Evolutionary conservation across 306 rosid species (phyloP), one percentile per base, ranked within the genome.

Genomic region (Parietaria judaica): DNA sequence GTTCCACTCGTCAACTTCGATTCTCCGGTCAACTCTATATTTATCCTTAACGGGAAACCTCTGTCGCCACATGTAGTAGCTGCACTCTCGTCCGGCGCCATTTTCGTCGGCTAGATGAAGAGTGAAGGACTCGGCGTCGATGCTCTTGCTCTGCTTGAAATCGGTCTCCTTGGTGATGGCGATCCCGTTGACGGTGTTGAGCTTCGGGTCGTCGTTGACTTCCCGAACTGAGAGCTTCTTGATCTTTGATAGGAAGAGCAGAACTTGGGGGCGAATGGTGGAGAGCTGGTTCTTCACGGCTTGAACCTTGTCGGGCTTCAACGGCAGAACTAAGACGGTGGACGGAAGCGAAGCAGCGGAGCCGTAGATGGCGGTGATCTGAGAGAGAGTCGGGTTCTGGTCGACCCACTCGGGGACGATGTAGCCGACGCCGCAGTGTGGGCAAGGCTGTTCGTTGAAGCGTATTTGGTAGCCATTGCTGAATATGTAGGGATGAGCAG

Each of bases 401-500:
- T 84, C 94, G 57, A 80, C 94, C 97, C 97, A 90, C 74, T 90
- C 88, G 15, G 97, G 97, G 59, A 89, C 97, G 57, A 89, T 74
- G 64, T 76, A 86, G 1, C 97, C 97, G 45, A 89, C 70, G 66
- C 70, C 70, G 73, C 95, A 86, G 74, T 78, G 66, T 49, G 67
- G 66, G 70, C 97, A 86, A 51, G 97, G 95, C 39, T 51, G 31
- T 23, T 23, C 31, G 31, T 23, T 23, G 31, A 23, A 23, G 31
- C 31, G 31, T 23, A 23, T 23, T 23, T 23, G 31, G 31, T 23
- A 23, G 31, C 31, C 31, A 23, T 23, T 23, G 31, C 31, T 23
- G 31, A 23, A 23, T 23, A 23, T 23, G 31, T 23, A 23, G 31
- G 31, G 31, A 2, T 23, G 31, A 23, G 31, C 31, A 23, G 31